Percentiles rank a stretch among this genome's conserved stretches.
phyloP scores from a whole-genome alignment of 2,329 filamentous ascomycete species.

The Ophiostoma pallidulum region DNA sequence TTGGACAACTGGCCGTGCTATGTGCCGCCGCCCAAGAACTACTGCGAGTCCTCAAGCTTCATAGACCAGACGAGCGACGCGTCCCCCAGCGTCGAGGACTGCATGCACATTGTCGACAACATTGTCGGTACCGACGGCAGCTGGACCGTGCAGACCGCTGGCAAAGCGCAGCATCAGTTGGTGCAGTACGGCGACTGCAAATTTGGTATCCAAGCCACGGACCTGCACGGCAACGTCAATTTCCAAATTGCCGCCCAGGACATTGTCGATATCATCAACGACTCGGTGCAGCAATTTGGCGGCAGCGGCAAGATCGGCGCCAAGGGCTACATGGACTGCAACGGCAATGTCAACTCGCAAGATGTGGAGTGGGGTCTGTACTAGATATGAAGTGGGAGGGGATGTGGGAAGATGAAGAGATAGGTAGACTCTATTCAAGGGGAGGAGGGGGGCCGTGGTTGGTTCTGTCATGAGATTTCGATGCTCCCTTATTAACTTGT shows the following conservation, averaged over 20 bases:
- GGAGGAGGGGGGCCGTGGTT: too few relatives aligned
- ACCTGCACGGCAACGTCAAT: constrained; percentile 20
- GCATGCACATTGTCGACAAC: constrained; percentile 25
- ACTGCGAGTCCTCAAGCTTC: constrained; percentile 25
- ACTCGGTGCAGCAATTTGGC: constrained; percentile 23
- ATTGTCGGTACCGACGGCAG: constrained; percentile 19
- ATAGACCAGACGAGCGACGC: constrained; percentile 25
- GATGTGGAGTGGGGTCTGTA: constrained; percentile 10
- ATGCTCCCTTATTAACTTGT: too few relatives aligned
- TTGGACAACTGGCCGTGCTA: constrained; percentile 26
- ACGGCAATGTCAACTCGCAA: constrained; percentile 16
- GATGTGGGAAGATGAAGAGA: too few relatives aligned
- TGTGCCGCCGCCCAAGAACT: constrained; percentile 18
- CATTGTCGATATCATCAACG: constrained; percentile 27
- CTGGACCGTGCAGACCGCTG: constrained; percentile 15
- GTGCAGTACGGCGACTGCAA: constrained; percentile 21
- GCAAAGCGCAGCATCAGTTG: constrained; percentile 20
- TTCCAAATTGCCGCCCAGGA: constrained; percentile 28
- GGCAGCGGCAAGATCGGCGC: constrained; percentile 17
- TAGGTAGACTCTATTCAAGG: too few relatives aligned
- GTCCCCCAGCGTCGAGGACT: constrained; percentile 27
- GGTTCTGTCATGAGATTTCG: too few relatives aligned
- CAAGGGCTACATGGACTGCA: constrained; percentile 26
- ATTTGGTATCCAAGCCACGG: constrained; percentile 24
- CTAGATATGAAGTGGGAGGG: too few relatives aligned